Base-by-base conservation (phyloP, 2,329 filamentous ascomycete species). In the Pestalotiopsis sp. region DNA sequence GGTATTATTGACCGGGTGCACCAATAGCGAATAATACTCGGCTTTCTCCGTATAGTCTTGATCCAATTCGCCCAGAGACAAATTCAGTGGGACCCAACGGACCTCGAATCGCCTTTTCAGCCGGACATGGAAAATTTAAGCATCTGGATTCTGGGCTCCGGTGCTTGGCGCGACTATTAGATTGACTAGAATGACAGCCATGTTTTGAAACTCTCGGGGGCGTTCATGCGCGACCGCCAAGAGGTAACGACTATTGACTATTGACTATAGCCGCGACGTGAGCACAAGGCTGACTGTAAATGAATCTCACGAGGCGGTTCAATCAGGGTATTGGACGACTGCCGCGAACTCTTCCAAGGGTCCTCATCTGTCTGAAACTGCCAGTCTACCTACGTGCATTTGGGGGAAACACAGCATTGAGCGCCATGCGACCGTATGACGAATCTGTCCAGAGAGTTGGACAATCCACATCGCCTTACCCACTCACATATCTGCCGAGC, bases 351-450 rank as follows among this genome's bases (percentile, higher is more conserved):
- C 4, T 2, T 22, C 14, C 5, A 26, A 30, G 56, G 22, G 56
- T 26, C 26, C 56, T 58, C 26, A 22, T 58, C 56, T 58, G 24
- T 39, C 58, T 61, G 58, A 61, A 61, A 61, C 58, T 61, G 58
- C 22, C 30, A 39, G 58, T 61, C 17, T n/a, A 22, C 17, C 11
- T 44, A 17, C 44, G 20, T 17, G 40, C 40, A 44, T 4, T 44
- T 44, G 40, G 17, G 11, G 52, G 56, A 58, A 22, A 24, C 56
- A 58, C 56, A n/a, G 44, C 44, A 52, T 9, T 52, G 44, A n/a
- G 44, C 44, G 44, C 44, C 20, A 20, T 9, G 44, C 20, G 44
- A 52, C 20, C 44, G 20, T 52, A 20, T 20, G 44, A 52, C 44
- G 44, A 17, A 52, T 52, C 44, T 52, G 40, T 17, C 17, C 40